Base-by-base conservation (phyloP, 225 moss, liverwort and hornwort genomes). In the Asterella californica region DNA sequence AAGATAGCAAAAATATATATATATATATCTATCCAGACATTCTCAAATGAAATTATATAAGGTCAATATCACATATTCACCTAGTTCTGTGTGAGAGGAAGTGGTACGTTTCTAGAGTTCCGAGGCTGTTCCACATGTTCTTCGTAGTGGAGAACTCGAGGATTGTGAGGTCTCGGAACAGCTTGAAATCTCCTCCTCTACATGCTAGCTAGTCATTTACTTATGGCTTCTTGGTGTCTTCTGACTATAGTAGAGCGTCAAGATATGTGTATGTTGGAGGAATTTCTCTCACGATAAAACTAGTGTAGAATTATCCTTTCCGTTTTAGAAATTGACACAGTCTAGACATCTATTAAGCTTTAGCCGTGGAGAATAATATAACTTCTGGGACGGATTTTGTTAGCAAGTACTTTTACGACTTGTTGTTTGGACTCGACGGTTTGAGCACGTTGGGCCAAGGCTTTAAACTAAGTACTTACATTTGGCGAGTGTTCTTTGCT, bases 171-270 rank as follows among this genome's bases (percentile, higher is more conserved):
- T 75, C 75, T 21, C 17, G 88, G 90, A 5, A 90, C 90, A 11
- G 91, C 91, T 37, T 87, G 85, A 73, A 91, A 91, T 81, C 87
- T 91, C 67, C 72, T 91, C 63, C 87, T 90, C n/a, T 91, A 90
- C 79, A 79, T 91, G 85, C 85, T 91, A 38, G 90, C 90, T 34
- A 90, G 90, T 80, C 88, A 88, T 72, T 80, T 88, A 10, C 21
- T 84, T 14, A 81, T 81, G 8, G 84, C 84, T 54, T 84, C 72
- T 50, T 84, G 84, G 84, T 84, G 81, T 72, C 38, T 84, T 19
- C 60, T 84, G 34, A 81, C 84, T n/a, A n/a, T n/a, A 18, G 63
- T 84, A 15, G 84, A 78, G 53, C 77, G 84, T 0, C 81, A 84
- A 59, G 74, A 78, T 63, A 74, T n/a, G n/a, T n/a, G n/a, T 64